Evolutionary conservation across 805 yeast species (phyloP), one percentile per base, ranked within the genome.

Genomic region (Hanseniaspora occidentalis): DNA sequence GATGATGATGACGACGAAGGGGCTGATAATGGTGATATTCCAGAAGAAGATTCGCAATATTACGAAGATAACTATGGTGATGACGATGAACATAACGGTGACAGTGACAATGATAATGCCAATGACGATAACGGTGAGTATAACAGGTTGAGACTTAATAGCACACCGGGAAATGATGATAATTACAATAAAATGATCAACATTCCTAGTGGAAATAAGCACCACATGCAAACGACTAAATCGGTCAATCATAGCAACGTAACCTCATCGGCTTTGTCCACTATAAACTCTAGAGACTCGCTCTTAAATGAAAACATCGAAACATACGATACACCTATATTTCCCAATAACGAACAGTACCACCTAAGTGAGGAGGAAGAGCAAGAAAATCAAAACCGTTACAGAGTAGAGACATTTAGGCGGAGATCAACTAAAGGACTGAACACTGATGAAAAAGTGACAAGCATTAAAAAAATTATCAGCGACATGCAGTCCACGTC

Each of bases 1-100:
- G 37, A 35, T 11, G 39, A 36, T 14, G 16, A 26, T 3, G 24
- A 23, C 18, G 37, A 40, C 14, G 36, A 40, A 13, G 35, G 42
- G 42, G 25, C 24, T 17, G 42, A 40, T 20, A 40, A 38, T 3
- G 24, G 35, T 7, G 29, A 40, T 6, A 25, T 14, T 17, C n/a
- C 36, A n/a, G 23, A 35, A 5, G 18, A 22, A 17, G 36, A 35
- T 5, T 23, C 25, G 3, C 21, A 34, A 6, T 11, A 9, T 4
- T 7, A 19, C 5, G 13, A 19, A 4, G 14, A 14, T 11, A 34
- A 20, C 23, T 20, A 11, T 17, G 21, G n/a, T 19, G 24, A 34
- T 11, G 14, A 34, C 6, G 36, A 35, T 6, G 6, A 8, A 7
- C 6, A 27, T 27, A 11, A 9, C 14, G 31, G 9, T 6, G 14